phyloP scores from a whole-genome alignment of 2,329 filamentous ascomycete species.

The Ophiocordyceps camponoti-floridani region DNA sequence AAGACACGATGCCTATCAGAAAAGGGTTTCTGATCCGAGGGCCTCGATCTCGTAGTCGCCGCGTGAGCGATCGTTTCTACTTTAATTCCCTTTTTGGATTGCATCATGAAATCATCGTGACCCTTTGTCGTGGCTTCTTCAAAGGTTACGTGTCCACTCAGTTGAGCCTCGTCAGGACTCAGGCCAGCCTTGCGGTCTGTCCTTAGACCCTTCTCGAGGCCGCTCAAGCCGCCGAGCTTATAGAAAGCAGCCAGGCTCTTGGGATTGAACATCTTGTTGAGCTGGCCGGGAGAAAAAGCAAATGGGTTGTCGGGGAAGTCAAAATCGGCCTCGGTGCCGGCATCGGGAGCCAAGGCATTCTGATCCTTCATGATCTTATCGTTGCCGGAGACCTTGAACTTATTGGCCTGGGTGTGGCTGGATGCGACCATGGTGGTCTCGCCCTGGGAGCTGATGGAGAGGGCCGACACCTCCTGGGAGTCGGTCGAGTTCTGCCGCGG shows the following conservation, averaged over 20 bases:
- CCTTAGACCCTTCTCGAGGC: conserved; percentile 32
- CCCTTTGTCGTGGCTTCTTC: conserved; percentile 27
- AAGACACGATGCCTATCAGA: conserved; percentile 52
- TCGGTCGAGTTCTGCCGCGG: conserved; percentile 54
- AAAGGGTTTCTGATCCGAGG: conserved; percentile 9
- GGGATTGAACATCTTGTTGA: conserved; percentile 33
- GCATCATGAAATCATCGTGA: conserved; percentile 9
- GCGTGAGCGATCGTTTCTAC: conserved; percentile 6
- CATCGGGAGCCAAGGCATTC: conserved; percentile 57
- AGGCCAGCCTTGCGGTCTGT: conserved; percentile 29
- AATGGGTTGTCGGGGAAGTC: conserved; percentile 34
- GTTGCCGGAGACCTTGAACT: conserved; percentile 22
- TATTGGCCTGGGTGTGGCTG: conserved; percentile 24
- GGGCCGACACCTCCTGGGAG: conserved; percentile 38
- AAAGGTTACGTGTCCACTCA: conserved; percentile 27
- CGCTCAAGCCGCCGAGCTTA: conserved; percentile 33
- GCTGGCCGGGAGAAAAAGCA: conserved; percentile 33
- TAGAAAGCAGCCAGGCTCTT: conserved; percentile 28
- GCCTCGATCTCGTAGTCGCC: conserved; percentile 22
- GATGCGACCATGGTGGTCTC: conserved; percentile 40
- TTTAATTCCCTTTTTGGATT: conserved; percentile 7
- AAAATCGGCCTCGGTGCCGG: conserved; percentile 61
- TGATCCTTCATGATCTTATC: conserved; percentile 44
- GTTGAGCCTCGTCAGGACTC: conserved; percentile 27
- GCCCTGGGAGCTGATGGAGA: conserved; percentile 40